Percentiles rank a stretch among this genome's conserved stretches.
These are phyloP conservation scores for Taxillus chinensis DNA, from an alignment of 164 flowering plant genomes.

Conservation along the genomic window DNA sequence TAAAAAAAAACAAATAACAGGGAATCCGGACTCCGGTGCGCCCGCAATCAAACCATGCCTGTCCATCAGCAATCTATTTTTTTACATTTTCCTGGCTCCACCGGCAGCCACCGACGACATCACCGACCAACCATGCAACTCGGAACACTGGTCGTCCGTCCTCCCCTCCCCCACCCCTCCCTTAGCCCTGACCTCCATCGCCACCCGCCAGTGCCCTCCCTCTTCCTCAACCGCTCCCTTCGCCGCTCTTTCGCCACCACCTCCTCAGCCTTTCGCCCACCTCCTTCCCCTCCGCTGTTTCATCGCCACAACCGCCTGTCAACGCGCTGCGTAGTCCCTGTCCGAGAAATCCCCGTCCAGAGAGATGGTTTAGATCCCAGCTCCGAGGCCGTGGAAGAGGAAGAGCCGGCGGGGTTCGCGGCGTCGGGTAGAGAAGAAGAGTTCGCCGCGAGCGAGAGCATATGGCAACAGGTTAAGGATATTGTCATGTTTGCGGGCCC, in stretches of 20 bases:
- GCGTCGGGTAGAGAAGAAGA: conserved; percentile 16
- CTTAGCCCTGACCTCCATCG: conserved; percentile 3
- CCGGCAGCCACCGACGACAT: too few species aligned
- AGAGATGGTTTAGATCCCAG: background rate
- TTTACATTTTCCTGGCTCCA: too few species aligned
- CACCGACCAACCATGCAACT: conserved; percentile 6
- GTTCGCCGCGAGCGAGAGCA: conserved; percentile 30
- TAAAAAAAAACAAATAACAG: too few species aligned
- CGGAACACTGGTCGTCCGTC: conserved; percentile 8
- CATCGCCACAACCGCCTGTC: background rate
- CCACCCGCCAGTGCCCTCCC: background rate
- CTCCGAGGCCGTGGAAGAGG: conserved; percentile 1
- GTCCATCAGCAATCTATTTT: too few species aligned
- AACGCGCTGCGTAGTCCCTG: background rate
- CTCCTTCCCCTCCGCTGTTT: background rate
- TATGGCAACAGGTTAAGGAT: conserved; percentile 67
- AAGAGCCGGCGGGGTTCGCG: conserved; percentile 3
- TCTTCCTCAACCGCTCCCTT: too few species aligned
- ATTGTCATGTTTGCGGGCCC: conserved; percentile 81
- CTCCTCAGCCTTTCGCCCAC: background rate
- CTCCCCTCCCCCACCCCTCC: background rate
- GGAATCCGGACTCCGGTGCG: too few species aligned
- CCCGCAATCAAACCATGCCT: too few species aligned
- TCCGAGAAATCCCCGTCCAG: background rate
- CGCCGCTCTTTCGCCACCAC: background rate